Conservation (phyloP, 805 yeast genomes). For the Zygoascus tannicola region DNA sequence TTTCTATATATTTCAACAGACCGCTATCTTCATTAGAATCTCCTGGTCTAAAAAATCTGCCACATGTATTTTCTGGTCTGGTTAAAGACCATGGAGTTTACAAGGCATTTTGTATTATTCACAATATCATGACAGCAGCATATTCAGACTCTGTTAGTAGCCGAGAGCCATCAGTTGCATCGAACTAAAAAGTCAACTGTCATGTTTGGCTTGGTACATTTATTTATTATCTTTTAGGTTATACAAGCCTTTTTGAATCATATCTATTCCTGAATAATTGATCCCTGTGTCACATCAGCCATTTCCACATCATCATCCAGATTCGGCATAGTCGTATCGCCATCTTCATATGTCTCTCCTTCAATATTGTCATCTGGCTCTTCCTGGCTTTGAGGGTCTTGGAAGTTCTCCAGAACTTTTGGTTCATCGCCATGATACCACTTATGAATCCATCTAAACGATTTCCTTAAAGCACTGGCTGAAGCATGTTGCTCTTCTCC, state of each 20-base stretch:
- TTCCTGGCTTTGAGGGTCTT: neutral
- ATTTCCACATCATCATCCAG: conserved; percentile 8
- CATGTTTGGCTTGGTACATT: no score
- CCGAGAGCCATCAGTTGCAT: neutral
- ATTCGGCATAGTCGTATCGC: neutral
- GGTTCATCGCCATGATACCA: conserved; percentile 11
- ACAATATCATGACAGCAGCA: conserved; percentile 2
- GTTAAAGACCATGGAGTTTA: conserved; percentile 8
- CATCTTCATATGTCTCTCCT: neutral
- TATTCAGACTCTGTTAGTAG: neutral
- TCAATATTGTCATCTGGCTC: neutral
- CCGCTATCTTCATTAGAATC: neutral
- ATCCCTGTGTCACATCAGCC: conserved; percentile 8
- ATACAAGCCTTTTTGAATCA: no score
- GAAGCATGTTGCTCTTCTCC: conserved; percentile 22
- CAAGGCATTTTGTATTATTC: conserved; percentile 6
- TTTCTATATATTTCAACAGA: neutral
- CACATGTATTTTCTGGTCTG: conserved; percentile 5
- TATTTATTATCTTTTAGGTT: no score
- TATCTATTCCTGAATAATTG: no score
- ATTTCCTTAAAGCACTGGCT: conserved; percentile 19
- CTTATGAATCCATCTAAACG: conserved; percentile 21
- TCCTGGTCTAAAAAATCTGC: neutral
- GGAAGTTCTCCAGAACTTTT: neutral
- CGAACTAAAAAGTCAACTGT: no score